Conservation (phyloP, 805 yeast genomes). For the Wickerhamiella qilinensis region DNA sequence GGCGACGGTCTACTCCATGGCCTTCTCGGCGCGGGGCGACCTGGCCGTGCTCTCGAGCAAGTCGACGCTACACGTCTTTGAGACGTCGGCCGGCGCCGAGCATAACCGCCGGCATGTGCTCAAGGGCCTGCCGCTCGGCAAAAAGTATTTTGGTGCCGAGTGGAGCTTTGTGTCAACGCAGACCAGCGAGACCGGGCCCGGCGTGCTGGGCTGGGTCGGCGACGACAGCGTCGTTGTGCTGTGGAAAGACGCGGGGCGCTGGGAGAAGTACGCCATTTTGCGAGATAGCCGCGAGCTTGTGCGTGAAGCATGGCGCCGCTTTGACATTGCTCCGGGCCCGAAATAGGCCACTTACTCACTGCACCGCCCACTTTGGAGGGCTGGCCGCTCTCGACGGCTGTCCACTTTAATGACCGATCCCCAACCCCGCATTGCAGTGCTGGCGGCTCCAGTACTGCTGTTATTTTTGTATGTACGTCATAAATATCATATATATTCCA, state of each 20-base stretch:
- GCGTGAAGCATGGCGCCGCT: constrained; percentile 56
- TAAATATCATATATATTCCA: no score
- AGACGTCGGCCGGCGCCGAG: constrained; percentile 23
- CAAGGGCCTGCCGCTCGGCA: constrained; percentile 46
- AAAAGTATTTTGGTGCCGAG: constrained; percentile 61
- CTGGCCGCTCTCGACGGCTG: no score
- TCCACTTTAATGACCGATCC: no score
- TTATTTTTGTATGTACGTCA: no score
- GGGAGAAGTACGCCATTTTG: constrained; percentile 74
- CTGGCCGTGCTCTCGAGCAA: constrained; percentile 81
- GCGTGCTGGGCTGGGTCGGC: constrained; percentile 58
- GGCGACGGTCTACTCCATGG: constrained; percentile 69
- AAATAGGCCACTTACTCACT: no score
- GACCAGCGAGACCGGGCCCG: constrained; percentile 26
- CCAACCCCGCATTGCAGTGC: no score
- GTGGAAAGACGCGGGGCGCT: constrained; percentile 56
- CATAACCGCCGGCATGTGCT: constrained; percentile 44
- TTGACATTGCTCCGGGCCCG: constrained; percentile 19
- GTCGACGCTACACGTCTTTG: constrained; percentile 74
- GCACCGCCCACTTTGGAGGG: no score
- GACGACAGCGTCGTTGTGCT: constrained; percentile 58
- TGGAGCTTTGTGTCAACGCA: constrained; percentile 79
- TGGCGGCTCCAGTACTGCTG: no score
- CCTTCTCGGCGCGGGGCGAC: constrained; percentile 61
- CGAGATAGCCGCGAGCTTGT: constrained; percentile 46